Percentiles rank a stretch among this genome's conserved stretches.
Conservation (phyloP, 805 yeast genomes). For the Huiozyma sinensis region DNA sequence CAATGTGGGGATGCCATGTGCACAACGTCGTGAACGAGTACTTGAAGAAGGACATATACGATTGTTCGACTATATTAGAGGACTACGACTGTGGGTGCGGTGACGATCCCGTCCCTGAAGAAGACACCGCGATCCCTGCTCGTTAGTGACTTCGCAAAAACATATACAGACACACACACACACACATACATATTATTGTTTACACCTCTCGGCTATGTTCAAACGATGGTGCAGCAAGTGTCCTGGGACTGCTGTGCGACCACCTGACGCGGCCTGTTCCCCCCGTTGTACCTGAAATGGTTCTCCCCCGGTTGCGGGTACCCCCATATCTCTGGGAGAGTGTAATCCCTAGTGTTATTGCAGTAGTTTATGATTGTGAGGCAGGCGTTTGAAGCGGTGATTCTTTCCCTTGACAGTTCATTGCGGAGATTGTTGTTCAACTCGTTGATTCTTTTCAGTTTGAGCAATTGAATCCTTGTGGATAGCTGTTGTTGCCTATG, state of each 20-base stretch:
- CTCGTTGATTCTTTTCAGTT: slow-evolving; percentile 50
- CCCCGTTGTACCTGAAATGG: slow-evolving; percentile 25
- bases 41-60: slow-evolving; percentile 60
- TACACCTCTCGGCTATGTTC: background rate
- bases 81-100: slow-evolving; percentile 98
- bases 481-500: slow-evolving; percentile 16
- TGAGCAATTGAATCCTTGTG: slow-evolving; percentile 41
- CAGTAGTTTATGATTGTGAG: slow-evolving; percentile 33
- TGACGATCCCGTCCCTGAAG: slow-evolving; percentile 36
- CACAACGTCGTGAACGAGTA: slow-evolving; percentile 79
- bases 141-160: background rate
- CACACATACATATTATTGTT: background rate
- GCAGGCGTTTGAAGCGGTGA: slow-evolving; percentile 55
- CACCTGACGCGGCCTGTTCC: no score
- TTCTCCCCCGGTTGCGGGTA: slow-evolving; percentile 29
- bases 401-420: slow-evolving; percentile 44
- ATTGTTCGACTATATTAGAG: slow-evolving; percentile 74
- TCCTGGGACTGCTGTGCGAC: background rate
- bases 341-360: slow-evolving; percentile 28
- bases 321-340: slow-evolving; percentile 34
- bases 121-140: background rate
- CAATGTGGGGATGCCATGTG: slow-evolving; percentile 91
- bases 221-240: slow-evolving; percentile 31
- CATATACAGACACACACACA: background rate
- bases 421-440: slow-evolving; percentile 43